Evolutionary conservation across 306 rosid genomes (phyloP).

Genomic region (Sicyos edulis): DNA sequence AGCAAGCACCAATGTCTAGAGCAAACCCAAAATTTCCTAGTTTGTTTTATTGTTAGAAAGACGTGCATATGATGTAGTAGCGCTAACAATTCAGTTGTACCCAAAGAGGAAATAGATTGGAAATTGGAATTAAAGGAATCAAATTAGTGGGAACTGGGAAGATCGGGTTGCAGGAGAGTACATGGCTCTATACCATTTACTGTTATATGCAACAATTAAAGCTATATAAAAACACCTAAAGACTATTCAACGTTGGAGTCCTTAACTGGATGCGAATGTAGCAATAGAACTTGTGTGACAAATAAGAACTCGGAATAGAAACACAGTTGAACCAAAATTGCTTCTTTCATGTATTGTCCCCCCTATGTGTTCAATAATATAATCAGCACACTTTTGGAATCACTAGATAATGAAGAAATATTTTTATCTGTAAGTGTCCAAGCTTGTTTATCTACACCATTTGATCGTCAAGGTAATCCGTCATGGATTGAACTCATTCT

Average conservation of each 20-base stretch:
- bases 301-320: background rate
- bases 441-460: too few species aligned
- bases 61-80: background rate
- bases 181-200: background rate
- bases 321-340: background rate
- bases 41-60: background rate
- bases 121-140: background rate
- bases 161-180: background rate
- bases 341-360: background rate
- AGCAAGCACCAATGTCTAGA: background rate
- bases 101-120: background rate
- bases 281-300: background rate
- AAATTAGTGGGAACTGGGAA: background rate
- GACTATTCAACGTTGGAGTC: constrained; percentile 3
- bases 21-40: constrained; percentile 12
- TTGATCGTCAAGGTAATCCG: too few species aligned
- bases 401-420: background rate
- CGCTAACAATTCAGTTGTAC: background rate
- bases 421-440: too few species aligned
- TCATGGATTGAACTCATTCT: too few species aligned
- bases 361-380: background rate
- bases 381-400: background rate
- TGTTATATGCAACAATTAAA: background rate
- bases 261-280: background rate
- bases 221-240: background rate